Evolutionary conservation across 495 filamentous ascomycete genomes (phyloP).

Genomic region (Neurospora pannonica): DNA sequence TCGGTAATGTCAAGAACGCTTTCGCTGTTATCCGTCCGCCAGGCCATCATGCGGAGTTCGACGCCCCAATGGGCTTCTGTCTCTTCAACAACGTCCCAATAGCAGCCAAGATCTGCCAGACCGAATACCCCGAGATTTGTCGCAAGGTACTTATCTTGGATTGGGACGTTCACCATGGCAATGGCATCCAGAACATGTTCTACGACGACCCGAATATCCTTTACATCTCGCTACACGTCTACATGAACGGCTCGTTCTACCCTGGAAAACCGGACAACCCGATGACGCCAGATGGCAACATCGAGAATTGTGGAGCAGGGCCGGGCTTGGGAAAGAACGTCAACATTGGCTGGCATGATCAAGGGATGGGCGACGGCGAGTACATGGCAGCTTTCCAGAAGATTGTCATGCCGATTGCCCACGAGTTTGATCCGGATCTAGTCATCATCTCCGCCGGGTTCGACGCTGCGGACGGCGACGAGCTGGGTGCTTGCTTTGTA

Average conservation of each 20-base stretch:
- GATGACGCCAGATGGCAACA: constrained; percentile 54
- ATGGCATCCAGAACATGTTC: constrained; percentile 94
- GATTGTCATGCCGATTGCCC: constrained; percentile 93
- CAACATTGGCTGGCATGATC: constrained; percentile 87
- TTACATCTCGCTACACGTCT: constrained; percentile 95
- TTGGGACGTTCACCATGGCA: constrained; percentile 85
- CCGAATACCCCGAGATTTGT: constrained; percentile 62
- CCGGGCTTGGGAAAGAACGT: constrained; percentile 79
- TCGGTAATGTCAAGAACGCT: constrained; percentile 76
- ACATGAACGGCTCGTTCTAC: constrained; percentile 74
- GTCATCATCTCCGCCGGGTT: constrained; percentile 96
- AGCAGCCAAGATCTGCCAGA: constrained; percentile 73
- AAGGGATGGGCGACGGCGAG: constrained; percentile 94
- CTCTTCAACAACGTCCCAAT: constrained; percentile 96
- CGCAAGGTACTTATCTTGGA: constrained; percentile 89
- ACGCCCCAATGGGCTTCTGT: constrained; percentile 86
- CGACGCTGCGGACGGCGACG: constrained; percentile 88
- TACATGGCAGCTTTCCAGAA: constrained; percentile 94
- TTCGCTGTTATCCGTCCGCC: constrained; percentile 92
- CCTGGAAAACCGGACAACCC: constrained; percentile 57
- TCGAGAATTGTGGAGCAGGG: constrained; percentile 65
- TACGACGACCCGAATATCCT: constrained; percentile 91
- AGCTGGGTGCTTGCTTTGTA: constrained; percentile 84
- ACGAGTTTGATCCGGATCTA: constrained; percentile 87
- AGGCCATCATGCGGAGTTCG: constrained; percentile 85